Evolutionary conservation across 768 basidiomycete species (phyloP).

Genomic region (Boletus reticulatus): DNA sequence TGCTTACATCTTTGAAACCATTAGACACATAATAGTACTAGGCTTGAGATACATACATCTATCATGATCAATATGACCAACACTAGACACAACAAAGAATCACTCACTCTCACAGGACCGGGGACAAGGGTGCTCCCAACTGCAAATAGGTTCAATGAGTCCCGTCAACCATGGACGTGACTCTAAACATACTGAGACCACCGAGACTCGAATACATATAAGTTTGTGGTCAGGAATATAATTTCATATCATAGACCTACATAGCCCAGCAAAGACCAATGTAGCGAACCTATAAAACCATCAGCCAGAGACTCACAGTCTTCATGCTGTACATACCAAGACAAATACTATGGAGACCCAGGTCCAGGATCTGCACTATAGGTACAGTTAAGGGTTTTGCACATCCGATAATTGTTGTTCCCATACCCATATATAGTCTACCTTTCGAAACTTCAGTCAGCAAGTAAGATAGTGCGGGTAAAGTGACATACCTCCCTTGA

Average conservation of each 20-base stretch:
- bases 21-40: too few species aligned
- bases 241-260: not conserved
- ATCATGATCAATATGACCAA: not conserved
- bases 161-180: too few species aligned
- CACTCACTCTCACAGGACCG: not conserved
- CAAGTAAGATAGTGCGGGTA: accelerated
- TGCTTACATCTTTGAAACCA: constrained; percentile 3
- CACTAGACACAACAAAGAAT: too few species aligned
- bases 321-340: not conserved
- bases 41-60: not conserved
- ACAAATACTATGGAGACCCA: constrained; percentile 10
- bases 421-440: constrained; percentile 19
- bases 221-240: not conserved
- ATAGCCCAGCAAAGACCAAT: not conserved
- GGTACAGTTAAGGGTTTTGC: not conserved
- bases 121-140: not conserved
- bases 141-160: not conserved
- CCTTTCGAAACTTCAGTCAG: not conserved
- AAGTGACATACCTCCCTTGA: not conserved
- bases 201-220: not conserved
- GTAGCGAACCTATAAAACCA: not conserved
- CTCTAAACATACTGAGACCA: not conserved
- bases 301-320: not conserved
- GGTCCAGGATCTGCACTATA: constrained; percentile 5
- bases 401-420: not conserved